Evolutionary conservation across 495 filamentous ascomycete genomes (phyloP), one percentile per base, ranked within the genome.

Genomic region (Ascobolus immersus): DNA sequence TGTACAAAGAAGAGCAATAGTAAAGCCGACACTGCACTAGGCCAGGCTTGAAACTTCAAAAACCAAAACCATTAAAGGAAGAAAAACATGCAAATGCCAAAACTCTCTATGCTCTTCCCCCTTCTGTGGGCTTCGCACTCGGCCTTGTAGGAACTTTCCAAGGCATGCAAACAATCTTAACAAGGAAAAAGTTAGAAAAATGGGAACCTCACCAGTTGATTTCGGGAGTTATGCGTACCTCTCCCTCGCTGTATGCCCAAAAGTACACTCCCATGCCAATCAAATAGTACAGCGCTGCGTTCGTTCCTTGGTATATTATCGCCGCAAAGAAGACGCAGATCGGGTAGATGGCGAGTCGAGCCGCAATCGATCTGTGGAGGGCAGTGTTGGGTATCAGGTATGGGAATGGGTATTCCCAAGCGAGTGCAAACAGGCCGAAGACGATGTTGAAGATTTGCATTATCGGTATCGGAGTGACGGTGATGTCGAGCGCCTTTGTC

Each of bases 391-490:
- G 67, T 30, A 48, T 33, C 28, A 69, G 43, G 40, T 69, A 54
- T 19, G 53, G 54, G 8, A 99, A 53, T 2, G 89, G 89, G 72
- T 78, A 99, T 61, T 99, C 89, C 73, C 73, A 89, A 3, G 71
- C 72, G 12, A 94, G 50, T 35, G 72, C 72, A 35, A 77, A 38
- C 42, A 99, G 39, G 26, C 78, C 86, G 52, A 86, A 65, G 33
- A 93, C n/a, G n/a, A 99, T 60, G 49, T 99, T 99, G 55, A 94
- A 60, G 47, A 73, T 79, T 53, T 99, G 89, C 4, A 99, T 66
- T 34, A 78, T 57, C n/a, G 89, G 89, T 20, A 84, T 48, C 2
- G 84, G 86, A 38, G 71, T 75, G 34, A 94, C 80, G 34, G 74
- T 74, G 28, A 57, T 62, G 48, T 94, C 75, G 41, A 99, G 69